phyloP scores from a whole-genome alignment of 345 rosid genomes.

The Combretum micranthum region DNA sequence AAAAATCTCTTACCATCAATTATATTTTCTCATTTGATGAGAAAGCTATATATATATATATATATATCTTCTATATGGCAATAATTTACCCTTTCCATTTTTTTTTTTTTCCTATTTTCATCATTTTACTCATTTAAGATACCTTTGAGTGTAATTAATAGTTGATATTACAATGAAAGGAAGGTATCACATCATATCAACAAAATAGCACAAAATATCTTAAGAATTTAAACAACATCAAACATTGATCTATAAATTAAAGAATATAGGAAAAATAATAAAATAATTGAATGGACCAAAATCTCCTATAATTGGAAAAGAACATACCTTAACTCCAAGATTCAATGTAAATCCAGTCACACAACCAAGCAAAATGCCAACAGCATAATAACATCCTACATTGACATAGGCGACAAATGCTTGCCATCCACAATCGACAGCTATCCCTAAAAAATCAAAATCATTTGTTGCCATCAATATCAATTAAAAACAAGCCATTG shows the following conservation, averaged over 20 bases:
- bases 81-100: no score
- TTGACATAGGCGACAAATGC: slow-evolving; percentile 80
- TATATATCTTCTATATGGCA: no score
- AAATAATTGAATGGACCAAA: no score
- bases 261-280: background rate
- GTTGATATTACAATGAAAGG: background rate
- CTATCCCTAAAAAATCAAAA: slow-evolving; percentile 41
- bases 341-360: slow-evolving; percentile 48
- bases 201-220: background rate
- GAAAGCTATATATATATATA: no score
- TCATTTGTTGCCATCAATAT: background rate
- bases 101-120: no score
- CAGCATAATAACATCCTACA: slow-evolving; percentile 62
- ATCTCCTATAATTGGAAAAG: no score
- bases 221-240: background rate
- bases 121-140: no score
- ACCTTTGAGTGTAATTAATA: no score
- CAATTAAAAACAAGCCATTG: slow-evolving; percentile 5
- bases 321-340: slow-evolving; percentile 47
- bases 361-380: slow-evolving; percentile 54
- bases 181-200: background rate
- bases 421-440: slow-evolving; percentile 86
- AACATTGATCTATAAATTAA: no score
- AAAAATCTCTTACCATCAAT: no score
- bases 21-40: no score